A percentile compares a stretch with the other conserved stretches of the same genome.
These are phyloP conservation scores for Magnolia changhungtana DNA, from an alignment of 164 flowering plant genomes.

Conservation along the genomic window DNA sequence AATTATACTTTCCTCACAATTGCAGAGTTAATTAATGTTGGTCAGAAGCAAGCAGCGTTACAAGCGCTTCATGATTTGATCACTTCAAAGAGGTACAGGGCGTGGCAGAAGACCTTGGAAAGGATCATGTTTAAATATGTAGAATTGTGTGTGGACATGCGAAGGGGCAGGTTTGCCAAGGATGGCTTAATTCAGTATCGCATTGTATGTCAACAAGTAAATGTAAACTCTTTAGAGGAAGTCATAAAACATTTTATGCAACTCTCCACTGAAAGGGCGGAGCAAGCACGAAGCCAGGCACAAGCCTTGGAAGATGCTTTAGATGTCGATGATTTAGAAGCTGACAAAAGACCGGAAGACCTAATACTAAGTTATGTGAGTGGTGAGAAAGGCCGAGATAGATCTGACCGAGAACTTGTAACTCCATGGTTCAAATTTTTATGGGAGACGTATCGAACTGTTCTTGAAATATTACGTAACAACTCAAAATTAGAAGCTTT, in stretches of 20 bases:
- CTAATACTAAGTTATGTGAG: conserved; percentile 95
- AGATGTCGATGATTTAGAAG: conserved; percentile 94
- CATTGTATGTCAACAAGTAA: conserved; percentile 90
- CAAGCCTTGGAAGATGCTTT: conserved; percentile 91
- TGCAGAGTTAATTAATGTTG: conserved; percentile 93
- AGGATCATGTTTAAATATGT: conserved; percentile 88
- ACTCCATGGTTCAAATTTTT: conserved; percentile 98
- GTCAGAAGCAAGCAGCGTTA: conserved; percentile 89
- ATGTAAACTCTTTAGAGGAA: conserved; percentile 86
- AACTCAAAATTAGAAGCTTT: conserved; percentile 88
- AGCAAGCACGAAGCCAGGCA: conserved; percentile 82
- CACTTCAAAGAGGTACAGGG: conserved; percentile 82
- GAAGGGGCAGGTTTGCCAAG: conserved; percentile 85
- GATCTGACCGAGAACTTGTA: conserved; percentile 95
- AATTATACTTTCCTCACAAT: not conserved
- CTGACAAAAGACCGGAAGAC: conserved; percentile 94
- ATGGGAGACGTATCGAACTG: conserved; percentile 98
- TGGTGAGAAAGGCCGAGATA: conserved; percentile 94
- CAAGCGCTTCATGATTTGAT: conserved; percentile 84
- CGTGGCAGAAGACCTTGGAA: conserved; percentile 88
- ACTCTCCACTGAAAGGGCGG: conserved; percentile 87
- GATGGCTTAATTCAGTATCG: conserved; percentile 95
- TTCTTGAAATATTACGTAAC: conserved; percentile 82
- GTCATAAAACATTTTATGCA: conserved; percentile 95
- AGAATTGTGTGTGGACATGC: conserved; percentile 92